These are phyloP conservation scores for Sarocladium brachiariae DNA, from an alignment of 2,329 filamentous ascomycete genomes.

Conservation along the genomic window DNA sequence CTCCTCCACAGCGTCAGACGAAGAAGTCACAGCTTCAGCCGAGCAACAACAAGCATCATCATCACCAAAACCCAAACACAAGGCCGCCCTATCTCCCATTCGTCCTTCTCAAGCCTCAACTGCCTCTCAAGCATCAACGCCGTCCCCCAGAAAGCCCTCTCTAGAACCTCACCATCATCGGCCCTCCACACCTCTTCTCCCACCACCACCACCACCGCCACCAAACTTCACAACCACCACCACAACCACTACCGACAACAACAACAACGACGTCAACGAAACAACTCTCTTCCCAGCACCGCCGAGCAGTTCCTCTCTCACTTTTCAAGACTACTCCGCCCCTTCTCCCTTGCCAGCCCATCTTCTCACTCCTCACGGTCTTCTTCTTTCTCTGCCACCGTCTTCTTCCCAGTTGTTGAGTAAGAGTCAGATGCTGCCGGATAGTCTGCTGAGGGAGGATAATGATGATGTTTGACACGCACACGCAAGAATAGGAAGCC, in stretches of 20 bases:
- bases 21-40: not conserved
- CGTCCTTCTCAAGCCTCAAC: constrained; percentile 31
- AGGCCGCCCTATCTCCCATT: constrained; percentile 8
- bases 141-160: constrained; percentile 20
- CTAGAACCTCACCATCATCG: constrained; percentile 32
- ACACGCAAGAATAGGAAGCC: not conserved
- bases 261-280: not conserved
- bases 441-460: constrained; percentile 34
- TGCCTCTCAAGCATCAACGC: constrained; percentile 27
- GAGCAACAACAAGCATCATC: constrained; percentile 5
- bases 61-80: not conserved
- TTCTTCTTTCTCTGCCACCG: no score
- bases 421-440: constrained; percentile 46
- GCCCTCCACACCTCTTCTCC: constrained; percentile 11
- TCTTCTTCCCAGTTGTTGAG: constrained; percentile 40
- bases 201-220: constrained; percentile 16
- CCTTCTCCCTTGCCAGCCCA: constrained; percentile 15
- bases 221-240: constrained; percentile 6
- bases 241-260: constrained; percentile 10
- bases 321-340: constrained; percentile 20
- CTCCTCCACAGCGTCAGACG: no score
- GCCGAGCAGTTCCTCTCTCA: constrained; percentile 10
- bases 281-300: not conserved
- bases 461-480: constrained; percentile 13
- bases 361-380: constrained; percentile 11